Evolutionary conservation across 176 grass and related monocot species (phyloP).

Genomic region (Zea mays): Zm-B73-REFERENCE-NAM-5.0 NC_050098.1:203398001-203398500

Average conservation of each 20-base stretch:
- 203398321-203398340: no score
- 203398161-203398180: slow-evolving; percentile 97
- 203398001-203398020: background rate
- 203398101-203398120: slow-evolving; percentile 58
- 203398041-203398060: no score
- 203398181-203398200: slow-evolving; percentile 49
- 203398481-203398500: slow-evolving; percentile 35
- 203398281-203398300: background rate
- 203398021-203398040: no score
- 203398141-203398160: slow-evolving; percentile 99
- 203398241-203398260: slow-evolving; percentile 84
- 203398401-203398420: no score
- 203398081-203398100: no score
- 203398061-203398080: background rate
- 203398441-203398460: slow-evolving; percentile 73
- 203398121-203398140: slow-evolving; percentile 98
- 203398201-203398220: slow-evolving; percentile 25
- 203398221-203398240: slow-evolving; percentile 73
- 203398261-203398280: slow-evolving; percentile 54
- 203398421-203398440: background rate
- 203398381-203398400: no score
- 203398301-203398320: background rate
- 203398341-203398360: no score
- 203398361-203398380: no score
- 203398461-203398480: slow-evolving; percentile 3